phyloP scores from a whole-genome alignment of 176 grass and related monocot genomes.

The Carex parvula region DNA sequence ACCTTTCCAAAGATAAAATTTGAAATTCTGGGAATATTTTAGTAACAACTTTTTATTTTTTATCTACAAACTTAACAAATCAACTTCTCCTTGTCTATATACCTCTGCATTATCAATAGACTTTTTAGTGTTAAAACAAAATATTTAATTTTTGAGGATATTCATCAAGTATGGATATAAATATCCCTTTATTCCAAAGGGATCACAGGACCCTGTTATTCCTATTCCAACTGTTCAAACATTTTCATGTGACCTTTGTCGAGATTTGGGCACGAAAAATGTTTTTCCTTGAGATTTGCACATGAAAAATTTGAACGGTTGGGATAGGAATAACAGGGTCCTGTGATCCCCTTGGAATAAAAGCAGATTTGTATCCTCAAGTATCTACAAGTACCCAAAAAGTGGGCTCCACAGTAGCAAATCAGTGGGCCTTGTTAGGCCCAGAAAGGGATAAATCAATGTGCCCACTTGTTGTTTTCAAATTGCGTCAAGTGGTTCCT shows the following conservation, averaged over 20 bases:
- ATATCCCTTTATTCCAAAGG: too few relatives aligned
- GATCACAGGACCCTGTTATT: too few relatives aligned
- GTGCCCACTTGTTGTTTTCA: constrained; percentile 16
- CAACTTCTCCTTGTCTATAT: neutral
- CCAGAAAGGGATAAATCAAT: neutral
- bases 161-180: neutral
- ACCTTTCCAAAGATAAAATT: neutral
- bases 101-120: neutral
- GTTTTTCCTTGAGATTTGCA: too few relatives aligned
- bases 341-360: too few relatives aligned
- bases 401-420: constrained; percentile 3
- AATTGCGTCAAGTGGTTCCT: neutral
- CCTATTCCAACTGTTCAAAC: too few relatives aligned
- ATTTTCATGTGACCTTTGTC: too few relatives aligned
- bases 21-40: neutral
- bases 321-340: too few relatives aligned
- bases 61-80: neutral
- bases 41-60: neutral
- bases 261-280: too few relatives aligned
- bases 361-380: too few relatives aligned
- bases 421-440: constrained; percentile 4
- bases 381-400: neutral
- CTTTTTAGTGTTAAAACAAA: neutral
- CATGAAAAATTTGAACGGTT: too few relatives aligned
- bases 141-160: neutral